phyloP scores from a whole-genome alignment of 2,329 filamentous ascomycete genomes.

The Botryotinia globosa region DNA sequence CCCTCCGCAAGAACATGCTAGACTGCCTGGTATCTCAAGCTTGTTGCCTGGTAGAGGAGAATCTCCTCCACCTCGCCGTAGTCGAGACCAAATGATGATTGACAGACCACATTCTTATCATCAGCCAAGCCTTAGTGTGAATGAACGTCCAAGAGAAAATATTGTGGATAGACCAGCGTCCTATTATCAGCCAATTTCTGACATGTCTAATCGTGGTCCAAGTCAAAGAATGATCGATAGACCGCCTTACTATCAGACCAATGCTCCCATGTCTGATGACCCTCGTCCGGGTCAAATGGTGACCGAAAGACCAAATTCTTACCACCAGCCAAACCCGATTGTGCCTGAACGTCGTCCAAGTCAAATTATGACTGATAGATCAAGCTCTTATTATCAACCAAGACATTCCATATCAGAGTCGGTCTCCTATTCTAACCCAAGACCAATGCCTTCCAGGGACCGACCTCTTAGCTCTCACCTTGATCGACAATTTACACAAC shows the following conservation, averaged over 20 bases:
- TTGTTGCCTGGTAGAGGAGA: slow-evolving; percentile 74
- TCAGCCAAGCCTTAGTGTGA: slow-evolving; percentile 26
- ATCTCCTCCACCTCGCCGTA: slow-evolving; percentile 60
- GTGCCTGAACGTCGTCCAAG: slow-evolving; percentile 36
- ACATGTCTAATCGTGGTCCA: background rate
- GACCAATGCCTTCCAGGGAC: slow-evolving; percentile 42
- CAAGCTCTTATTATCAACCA: slow-evolving; percentile 40
- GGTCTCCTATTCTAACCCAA: background rate
- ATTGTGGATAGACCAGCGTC: background rate
- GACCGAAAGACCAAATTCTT: slow-evolving; percentile 40
- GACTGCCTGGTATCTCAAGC: slow-evolving; percentile 86
- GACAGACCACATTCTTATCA: slow-evolving; percentile 45
- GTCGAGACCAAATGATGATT: slow-evolving; percentile 73
- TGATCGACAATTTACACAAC: slow-evolving; percentile 64
- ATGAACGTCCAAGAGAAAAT: slow-evolving; percentile 35
- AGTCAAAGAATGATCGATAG: background rate
- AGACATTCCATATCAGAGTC: slow-evolving; percentile 14
- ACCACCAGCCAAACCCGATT: slow-evolving; percentile 22
- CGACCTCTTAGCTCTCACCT: slow-evolving; percentile 50
- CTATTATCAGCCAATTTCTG: background rate
- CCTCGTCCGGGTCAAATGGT: background rate
- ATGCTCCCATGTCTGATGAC: background rate
- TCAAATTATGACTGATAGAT: slow-evolving; percentile 7
- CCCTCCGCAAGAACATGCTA: slow-evolving; percentile 50
- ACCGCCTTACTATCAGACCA: background rate